Conservation (phyloP, 495 filamentous ascomycete species). For the Penicillium riverlandense region DNA sequence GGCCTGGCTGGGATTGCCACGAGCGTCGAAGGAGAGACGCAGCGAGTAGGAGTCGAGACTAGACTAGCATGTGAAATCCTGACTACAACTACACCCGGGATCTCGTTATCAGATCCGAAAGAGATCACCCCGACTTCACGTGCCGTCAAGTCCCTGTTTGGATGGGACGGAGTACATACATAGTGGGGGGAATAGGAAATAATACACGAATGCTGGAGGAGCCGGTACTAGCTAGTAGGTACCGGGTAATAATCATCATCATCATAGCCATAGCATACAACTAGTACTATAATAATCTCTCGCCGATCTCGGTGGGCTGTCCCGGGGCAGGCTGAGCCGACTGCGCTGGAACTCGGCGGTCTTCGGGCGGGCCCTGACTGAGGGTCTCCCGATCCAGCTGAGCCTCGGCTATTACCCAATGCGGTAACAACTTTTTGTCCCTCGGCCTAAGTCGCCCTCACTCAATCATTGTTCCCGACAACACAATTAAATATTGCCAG, state of each 20-base stretch:
- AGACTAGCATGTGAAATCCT: slow-evolving; percentile 1
- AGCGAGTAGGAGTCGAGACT: slow-evolving; percentile 7
- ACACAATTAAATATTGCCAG: no score
- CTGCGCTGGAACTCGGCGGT: slow-evolving; percentile 1
- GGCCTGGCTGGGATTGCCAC: slow-evolving; percentile 46
- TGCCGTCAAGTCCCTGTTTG: no score
- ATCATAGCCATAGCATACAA: no score
- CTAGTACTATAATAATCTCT: no score
- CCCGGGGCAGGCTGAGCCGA: slow-evolving; percentile 7
- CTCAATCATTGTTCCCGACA: no score
- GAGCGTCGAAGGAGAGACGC: slow-evolving; percentile 12
- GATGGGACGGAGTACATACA: no score
- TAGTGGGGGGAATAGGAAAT: no score
- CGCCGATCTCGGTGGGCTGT: slow-evolving; percentile 11
- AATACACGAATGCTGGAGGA: no score
- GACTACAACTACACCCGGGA: neutral
- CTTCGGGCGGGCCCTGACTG: slow-evolving; percentile 2
- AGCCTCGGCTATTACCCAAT: slow-evolving; percentile 20
- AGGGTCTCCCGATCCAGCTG: neutral
- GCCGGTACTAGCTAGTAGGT: no score
- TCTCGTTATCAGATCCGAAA: slow-evolving; percentile 1
- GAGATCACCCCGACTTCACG: no score
- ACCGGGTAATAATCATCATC: no score
- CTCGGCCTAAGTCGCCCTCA: slow-evolving; percentile 7
- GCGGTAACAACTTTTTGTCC: slow-evolving; percentile 4